Evolutionary conservation across 352 stramenopile species (phyloP), one percentile per base, ranked within the genome.

Genomic region (Phytophthora aleatoria): DNA sequence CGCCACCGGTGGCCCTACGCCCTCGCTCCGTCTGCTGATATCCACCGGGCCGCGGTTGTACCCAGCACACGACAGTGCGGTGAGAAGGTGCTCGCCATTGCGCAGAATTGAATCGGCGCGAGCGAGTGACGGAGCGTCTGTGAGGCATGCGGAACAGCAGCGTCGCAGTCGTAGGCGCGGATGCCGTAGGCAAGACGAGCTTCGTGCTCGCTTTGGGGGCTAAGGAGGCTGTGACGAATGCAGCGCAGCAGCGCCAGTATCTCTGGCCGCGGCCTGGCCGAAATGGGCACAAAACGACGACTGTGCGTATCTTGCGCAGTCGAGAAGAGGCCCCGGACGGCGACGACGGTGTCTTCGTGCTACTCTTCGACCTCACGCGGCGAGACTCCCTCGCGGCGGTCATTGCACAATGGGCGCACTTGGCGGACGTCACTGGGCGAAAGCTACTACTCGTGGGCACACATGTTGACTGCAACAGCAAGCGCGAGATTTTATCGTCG

Each of bases 381-480:
- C 70, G 61, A 39, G 67, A 74, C 6, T 79, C 78, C 20, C 75
- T 89, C 9, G 58, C 71, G 0, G 56, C 67, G 4, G 70, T 79
- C n/a, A 45, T 79, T 38, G 73, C 70, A 2, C 67, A 88, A 53
- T 86, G 79, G 77, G 64, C 62, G 5, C 56, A 72, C 11, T 69
- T 81, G 52, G 61, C 57, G 39, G 62, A 74, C 45, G 41, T 28
- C 3, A 28, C 67, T 6, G 44, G 35, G 11, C 52, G 67, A 20
- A 77, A 52, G 45, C 55, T 80, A 7, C 36, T 90, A 30, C 72
- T 91, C 2, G 77, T 91, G 11, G 82, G 81, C 3, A 90, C 74
- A 5, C 77, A 89, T 36, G 68, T 72, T 36, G 84, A 93, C 41
- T 58, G 62, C 24, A 28, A 9, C 28, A 68, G 45, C 12, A 62